These are phyloP conservation scores for Crotalaria pallida DNA, from an alignment of 306 rosid species.

Conservation along the genomic window DNA sequence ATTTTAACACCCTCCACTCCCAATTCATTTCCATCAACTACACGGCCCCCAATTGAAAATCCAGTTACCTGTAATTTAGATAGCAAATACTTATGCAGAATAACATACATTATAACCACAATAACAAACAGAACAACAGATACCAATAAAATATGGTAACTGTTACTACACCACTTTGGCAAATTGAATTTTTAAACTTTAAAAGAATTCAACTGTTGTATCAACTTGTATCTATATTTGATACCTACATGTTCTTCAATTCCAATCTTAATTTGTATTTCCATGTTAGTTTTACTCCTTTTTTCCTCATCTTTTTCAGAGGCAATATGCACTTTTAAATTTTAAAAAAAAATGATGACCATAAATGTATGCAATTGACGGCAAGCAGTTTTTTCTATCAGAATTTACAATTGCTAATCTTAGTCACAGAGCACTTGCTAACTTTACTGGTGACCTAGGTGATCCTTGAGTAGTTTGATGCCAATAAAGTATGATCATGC, in stretches of 20 bases:
- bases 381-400: background rate
- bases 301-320: background rate
- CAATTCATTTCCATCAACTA: constrained; percentile 71
- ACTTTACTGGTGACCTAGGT: background rate
- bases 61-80: constrained; percentile 78
- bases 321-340: background rate
- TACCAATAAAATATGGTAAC: background rate
- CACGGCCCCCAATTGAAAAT: constrained; percentile 96
- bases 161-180: background rate
- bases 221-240: background rate
- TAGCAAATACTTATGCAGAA: constrained; percentile 3
- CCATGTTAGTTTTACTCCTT: background rate
- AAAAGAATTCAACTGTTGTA: background rate
- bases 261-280: constrained; percentile 5
- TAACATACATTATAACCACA: constrained; percentile 11
- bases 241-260: constrained; percentile 6
- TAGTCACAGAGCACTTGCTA: background rate
- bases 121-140: background rate
- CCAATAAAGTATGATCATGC: background rate
- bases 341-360: background rate
- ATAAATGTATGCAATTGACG: constrained; percentile 1
- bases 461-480: background rate
- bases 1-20: constrained; percentile 91
- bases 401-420: background rate
- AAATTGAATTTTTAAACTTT: background rate